Evolutionary conservation across 1,284 basidiomycete genomes (phyloP), one percentile per base, ranked within the genome.

Genomic region (Sanghuangporus weigelae): DNA sequence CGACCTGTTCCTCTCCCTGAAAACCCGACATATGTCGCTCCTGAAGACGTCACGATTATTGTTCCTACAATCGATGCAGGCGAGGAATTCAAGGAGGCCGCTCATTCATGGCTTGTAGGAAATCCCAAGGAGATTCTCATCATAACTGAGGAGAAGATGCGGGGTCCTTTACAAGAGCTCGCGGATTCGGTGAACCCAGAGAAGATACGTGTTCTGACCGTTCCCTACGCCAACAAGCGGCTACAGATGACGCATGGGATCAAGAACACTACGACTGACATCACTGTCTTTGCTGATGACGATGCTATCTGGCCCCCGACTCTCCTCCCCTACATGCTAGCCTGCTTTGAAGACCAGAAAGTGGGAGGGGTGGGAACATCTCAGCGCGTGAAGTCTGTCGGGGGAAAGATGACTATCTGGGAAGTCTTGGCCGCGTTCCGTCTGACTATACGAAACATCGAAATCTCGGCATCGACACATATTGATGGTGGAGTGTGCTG

Each of bases 271-370:
- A 89, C 87, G 0, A 95, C 94, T 1, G 94, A 96, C 73, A 95
- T 96, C 75, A 94, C 96, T 73, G 88, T 96, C n/a, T 96, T 96
- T 70, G 93, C 93, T 3, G 94, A 96, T 73, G 94, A 96, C 73
- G 93, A 96, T 74, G 93, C 94, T 55, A 94, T 96, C 71, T 96
- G 94, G 94, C 94, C 94, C 0, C 86, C 92, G 0, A 93, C 90
- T 2, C 82, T 96, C 66, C 78, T 96, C 8, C 90, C 92, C 0
- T 92, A 88, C 73, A 84, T 90, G 60, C 84, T 96, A 53, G 93
- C 93, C 2, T 95, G 92, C 73, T 96, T 96, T 71, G 94, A 96
- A 76, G 94, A 96, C 76, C 93, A 96, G 78, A 88, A 91, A 73
- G 83, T 96, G 54, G 93, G 94, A 42, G 94, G 93, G 57, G 94